phyloP scores from a whole-genome alignment of 441 rosid genomes.

The Brassica balearica region DNA sequence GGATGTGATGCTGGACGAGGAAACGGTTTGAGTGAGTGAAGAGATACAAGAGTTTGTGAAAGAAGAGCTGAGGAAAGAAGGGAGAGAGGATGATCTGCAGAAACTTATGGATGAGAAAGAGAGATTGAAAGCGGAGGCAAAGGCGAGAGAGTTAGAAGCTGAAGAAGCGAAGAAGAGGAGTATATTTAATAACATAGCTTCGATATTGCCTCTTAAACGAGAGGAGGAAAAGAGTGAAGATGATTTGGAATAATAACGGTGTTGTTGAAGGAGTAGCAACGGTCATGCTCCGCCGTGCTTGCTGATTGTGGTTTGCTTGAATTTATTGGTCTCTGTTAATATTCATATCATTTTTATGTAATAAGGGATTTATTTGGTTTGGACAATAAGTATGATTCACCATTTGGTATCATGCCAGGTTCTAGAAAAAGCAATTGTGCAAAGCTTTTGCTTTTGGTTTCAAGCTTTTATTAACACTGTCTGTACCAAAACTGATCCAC shows the following conservation, averaged over 20 bases:
- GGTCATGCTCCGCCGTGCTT: conserved; percentile 6
- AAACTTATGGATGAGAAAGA: conserved; percentile 88
- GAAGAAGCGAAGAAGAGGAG: conserved; percentile 79
- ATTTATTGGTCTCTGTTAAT: background rate
- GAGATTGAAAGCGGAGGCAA: conserved; percentile 86
- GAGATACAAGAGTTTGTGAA: conserved; percentile 78
- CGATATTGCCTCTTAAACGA: conserved; percentile 53
- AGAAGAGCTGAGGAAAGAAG: conserved; percentile 69
- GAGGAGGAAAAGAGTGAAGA: conserved; percentile 25
- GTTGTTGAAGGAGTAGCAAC: conserved; percentile 36
- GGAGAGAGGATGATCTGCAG: conserved; percentile 73
- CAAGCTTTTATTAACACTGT: background rate
- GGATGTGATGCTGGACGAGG: conserved; percentile 74
- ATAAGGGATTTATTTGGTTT: conserved; percentile 31
- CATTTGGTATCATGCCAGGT: conserved; percentile 23
- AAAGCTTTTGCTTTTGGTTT: conserved; percentile 13
- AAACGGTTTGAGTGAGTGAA: conserved; percentile 54
- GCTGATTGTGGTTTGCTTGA: conserved; percentile 20
- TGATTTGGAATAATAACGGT: conserved; percentile 52
- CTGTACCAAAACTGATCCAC: conserved; percentile 1
- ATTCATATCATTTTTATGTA: conserved; percentile 24
- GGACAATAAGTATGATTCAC: conserved; percentile 26
- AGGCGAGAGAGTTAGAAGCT: conserved; percentile 73
- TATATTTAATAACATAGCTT: conserved; percentile 56
- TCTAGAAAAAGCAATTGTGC: conserved; percentile 6